Conservation (phyloP, 2,329 filamentous ascomycete species). For the Cladosporium sp. region DNA sequence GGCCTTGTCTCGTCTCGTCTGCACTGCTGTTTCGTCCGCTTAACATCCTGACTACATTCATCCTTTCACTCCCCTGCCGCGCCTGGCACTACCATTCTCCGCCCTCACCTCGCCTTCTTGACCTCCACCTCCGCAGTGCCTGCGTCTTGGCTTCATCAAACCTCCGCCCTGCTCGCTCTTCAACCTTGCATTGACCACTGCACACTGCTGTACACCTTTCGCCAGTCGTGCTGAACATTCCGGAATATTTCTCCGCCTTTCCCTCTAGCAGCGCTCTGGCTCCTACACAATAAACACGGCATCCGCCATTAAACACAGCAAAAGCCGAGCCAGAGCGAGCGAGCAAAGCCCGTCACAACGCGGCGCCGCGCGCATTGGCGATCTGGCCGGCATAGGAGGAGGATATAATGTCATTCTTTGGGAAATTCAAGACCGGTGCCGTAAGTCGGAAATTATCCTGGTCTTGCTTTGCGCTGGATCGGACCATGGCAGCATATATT, state of each 20-base stretch:
- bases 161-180: constrained; percentile 2
- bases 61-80: constrained; percentile 2
- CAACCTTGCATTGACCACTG: constrained; percentile 3
- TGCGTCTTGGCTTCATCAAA: constrained; percentile 10
- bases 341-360: constrained; percentile 12
- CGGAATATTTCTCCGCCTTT: not conserved
- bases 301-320: not conserved
- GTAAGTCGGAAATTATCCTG: constrained; percentile 37
- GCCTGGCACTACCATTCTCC: not conserved
- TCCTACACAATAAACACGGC: not conserved
- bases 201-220: not conserved
- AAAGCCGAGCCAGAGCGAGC: not conserved
- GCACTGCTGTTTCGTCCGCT: not conserved
- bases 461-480: not conserved
- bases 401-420: constrained; percentile 53
- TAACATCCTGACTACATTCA: not conserved
- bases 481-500: constrained; percentile 21
- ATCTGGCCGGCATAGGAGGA: constrained; percentile 9
- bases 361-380: constrained; percentile 18
- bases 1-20: not conserved
- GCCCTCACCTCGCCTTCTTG: not conserved
- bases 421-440: constrained; percentile 52
- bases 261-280: not conserved
- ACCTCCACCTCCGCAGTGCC: not conserved
- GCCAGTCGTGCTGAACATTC: not conserved